Evolutionary conservation across 2,329 filamentous ascomycete genomes (phyloP).

Genomic region (Arthrocladium fulminans): DNA sequence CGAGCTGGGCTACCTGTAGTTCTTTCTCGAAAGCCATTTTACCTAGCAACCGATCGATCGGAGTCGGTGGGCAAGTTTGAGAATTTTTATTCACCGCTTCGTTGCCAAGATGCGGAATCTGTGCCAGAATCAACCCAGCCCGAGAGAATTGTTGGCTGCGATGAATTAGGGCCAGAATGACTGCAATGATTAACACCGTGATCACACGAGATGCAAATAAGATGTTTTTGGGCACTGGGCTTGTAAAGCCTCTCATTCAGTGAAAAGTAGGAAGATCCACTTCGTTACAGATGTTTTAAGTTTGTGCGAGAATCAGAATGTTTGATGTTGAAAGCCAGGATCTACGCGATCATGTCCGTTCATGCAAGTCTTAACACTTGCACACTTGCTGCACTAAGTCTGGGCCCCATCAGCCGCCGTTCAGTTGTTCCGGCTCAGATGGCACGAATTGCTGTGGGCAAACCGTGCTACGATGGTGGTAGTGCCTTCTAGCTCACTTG

Average conservation of each 20-base stretch:
- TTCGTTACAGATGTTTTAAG: background rate
- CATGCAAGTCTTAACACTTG: no score
- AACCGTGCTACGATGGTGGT: no score
- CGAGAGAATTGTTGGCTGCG: background rate
- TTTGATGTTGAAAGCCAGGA: no score
- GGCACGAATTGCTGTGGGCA: no score
- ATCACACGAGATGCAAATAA: background rate
- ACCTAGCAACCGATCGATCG: background rate
- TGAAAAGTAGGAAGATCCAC: background rate
- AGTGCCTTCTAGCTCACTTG: no score
- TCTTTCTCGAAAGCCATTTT: conserved; percentile 60
- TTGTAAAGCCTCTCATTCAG: background rate
- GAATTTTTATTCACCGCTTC: background rate
- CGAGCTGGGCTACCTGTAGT: conserved; percentile 73
- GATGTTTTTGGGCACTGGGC: background rate
- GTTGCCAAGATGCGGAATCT: background rate
- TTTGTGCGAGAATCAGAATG: no score
- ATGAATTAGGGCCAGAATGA: conserved; percentile 2
- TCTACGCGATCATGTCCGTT: background rate
- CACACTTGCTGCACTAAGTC: no score
- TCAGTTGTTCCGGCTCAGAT: no score
- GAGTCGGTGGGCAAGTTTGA: background rate
- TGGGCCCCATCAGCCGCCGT: no score
- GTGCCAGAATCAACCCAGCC: conserved; percentile 1
- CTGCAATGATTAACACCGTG: background rate